A percentile compares a stretch with the other conserved stretches of the same genome.
phyloP scores from a whole-genome alignment of 2,329 filamentous ascomycete species.

The Diplodia seriata region DNA sequence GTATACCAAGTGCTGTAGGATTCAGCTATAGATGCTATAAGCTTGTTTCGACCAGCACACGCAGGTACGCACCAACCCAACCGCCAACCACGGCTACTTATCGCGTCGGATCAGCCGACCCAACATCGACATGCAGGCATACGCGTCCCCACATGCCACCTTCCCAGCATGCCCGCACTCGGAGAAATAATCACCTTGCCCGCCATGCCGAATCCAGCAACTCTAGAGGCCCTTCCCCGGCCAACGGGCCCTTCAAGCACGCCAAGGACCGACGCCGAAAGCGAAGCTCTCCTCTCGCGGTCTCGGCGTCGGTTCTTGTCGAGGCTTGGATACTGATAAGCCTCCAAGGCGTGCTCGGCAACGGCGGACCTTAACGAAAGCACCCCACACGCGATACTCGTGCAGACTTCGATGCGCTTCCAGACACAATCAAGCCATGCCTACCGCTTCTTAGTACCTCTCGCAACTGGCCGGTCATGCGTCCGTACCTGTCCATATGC shows the following conservation, averaged over 20 bases:
- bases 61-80: not conserved
- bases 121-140: not conserved
- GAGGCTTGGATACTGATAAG: conserved; percentile 19
- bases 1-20: not conserved
- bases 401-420: not conserved
- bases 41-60: not conserved
- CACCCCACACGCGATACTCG: not conserved
- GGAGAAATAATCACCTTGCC: not conserved
- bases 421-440: not conserved
- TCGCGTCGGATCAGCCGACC: conserved; percentile 14
- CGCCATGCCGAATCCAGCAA: conserved; percentile 4
- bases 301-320: conserved; percentile 14
- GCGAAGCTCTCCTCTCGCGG: conserved; percentile 10
- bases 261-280: conserved; percentile 2
- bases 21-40: conserved; percentile 13
- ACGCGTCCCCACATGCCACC: not conserved
- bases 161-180: not conserved
- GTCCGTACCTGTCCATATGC: not conserved
- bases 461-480: conserved; percentile 4
- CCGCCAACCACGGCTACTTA: not conserved
- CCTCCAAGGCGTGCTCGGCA: not conserved
- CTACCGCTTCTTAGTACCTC: not conserved
- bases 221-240: not conserved
- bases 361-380: not conserved
- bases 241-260: not conserved